Conservation (phyloP, 805 yeast genomes). For the Lachancea waltii region DNA sequence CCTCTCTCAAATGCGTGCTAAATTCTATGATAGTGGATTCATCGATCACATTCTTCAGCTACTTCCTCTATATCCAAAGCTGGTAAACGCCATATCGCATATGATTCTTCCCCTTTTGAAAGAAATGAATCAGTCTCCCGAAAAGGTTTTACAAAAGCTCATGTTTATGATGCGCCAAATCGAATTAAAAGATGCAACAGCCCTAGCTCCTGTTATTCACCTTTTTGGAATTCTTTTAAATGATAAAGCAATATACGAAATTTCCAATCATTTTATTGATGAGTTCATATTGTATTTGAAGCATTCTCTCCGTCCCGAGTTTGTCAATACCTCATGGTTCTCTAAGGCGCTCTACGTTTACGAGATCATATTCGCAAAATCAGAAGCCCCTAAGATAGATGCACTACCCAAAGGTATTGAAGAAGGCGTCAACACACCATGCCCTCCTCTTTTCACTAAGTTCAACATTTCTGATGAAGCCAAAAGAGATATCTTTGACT, state of each 20-base stretch:
- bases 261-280: slow-evolving; percentile 31
- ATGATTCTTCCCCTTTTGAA: slow-evolving; percentile 35
- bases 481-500: slow-evolving; percentile 36
- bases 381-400: slow-evolving; percentile 44
- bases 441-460: slow-evolving; percentile 18
- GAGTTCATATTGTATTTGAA: slow-evolving; percentile 35
- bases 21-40: slow-evolving; percentile 29
- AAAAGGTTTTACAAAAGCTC: slow-evolving; percentile 33
- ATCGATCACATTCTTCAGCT: slow-evolving; percentile 39
- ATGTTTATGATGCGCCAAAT: slow-evolving; percentile 36
- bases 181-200: slow-evolving; percentile 24
- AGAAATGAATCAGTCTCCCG: slow-evolving; percentile 30
- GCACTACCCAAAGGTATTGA: slow-evolving; percentile 23
- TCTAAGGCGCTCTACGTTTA: slow-evolving; percentile 49
- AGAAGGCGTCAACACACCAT: slow-evolving; percentile 6
- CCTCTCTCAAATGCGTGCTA: slow-evolving; percentile 35
- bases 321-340: slow-evolving; percentile 48
- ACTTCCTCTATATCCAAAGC: slow-evolving; percentile 39
- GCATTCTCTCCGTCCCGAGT: slow-evolving; percentile 33
- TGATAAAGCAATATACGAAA: slow-evolving; percentile 35
- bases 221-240: slow-evolving; percentile 39
- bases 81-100: slow-evolving; percentile 35
- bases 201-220: slow-evolving; percentile 37
- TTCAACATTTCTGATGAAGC: slow-evolving; percentile 20
- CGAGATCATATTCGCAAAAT: slow-evolving; percentile 47